phyloP scores from a whole-genome alignment of 257 asterid genomes.

The Solanum chmielewskii region DNA sequence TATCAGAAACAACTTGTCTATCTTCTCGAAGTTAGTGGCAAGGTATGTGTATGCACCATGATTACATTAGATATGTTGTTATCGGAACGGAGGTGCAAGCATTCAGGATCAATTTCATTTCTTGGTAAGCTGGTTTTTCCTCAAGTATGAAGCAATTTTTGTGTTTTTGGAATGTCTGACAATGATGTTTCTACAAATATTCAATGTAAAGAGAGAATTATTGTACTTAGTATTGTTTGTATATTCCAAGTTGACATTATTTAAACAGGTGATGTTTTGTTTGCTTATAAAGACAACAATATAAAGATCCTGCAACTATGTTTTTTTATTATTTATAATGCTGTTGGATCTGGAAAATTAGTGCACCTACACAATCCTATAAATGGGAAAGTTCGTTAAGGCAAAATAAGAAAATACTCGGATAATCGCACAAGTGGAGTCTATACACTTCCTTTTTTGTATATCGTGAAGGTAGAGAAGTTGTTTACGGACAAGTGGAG shows the following conservation, averaged over 20 bases:
- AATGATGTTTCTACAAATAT: not conserved
- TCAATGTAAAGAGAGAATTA: not conserved
- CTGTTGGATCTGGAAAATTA: not conserved
- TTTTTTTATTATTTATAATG: not conserved
- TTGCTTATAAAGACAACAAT: not conserved
- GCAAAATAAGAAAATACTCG: not conserved
- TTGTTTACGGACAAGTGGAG: too few relatives aligned
- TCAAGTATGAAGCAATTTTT: not conserved
- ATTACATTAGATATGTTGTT: not conserved
- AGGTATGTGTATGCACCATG: not conserved
- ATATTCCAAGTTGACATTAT: not conserved
- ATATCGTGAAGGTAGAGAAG: not conserved
- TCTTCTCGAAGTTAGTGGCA: not conserved
- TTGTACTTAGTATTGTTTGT: not conserved
- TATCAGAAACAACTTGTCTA: not conserved
- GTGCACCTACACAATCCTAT: not conserved
- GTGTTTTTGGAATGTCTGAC: not conserved
- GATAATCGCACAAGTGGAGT: not conserved
- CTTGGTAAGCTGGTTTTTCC: not conserved
- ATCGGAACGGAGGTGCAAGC: not conserved
- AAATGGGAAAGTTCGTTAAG: not conserved
- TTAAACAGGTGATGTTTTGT: not conserved
- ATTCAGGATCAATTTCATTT: not conserved
- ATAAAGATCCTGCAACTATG: not conserved
- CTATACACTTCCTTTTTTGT: rapidly evolving